Base-by-base conservation (phyloP, 1,139 yeast species). In the Oligophagozyma castellii region DNA sequence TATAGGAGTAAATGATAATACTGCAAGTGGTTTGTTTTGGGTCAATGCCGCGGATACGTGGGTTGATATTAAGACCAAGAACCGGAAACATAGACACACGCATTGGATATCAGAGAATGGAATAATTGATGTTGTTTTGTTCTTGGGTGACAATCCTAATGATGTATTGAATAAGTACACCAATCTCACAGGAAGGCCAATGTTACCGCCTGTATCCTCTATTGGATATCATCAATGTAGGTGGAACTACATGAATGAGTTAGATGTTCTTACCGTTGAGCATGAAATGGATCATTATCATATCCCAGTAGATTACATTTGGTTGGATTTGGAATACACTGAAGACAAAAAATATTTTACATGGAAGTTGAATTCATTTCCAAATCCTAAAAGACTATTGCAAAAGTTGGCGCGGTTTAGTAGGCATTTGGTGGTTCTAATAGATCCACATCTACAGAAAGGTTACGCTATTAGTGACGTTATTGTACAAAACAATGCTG, bases 91-190 rank as follows among this genome's bases (percentile, higher is more conserved):
- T 5, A 20, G 39, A 2, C 51, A 51, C 29, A 64, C 93, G 2
- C 98, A 89, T 53, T 89, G 96, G 95, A 80, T 89, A 38, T 81
- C 95, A 0, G 99, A 89, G 53, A 70, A 73, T 42, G 96, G 98
- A 14, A 56, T 77, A 14, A 43, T 89, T 29, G 96, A 89, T 49
- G 61, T 86, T 16, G 56, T 89, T 12, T 63, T 83, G 35, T 61
- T 78, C 16, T 92, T 73, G 8, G 22, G 18, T n/a, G 63, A 67
- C 5, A 56, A 62, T 0, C 92, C 95, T 2, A 43, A 50, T 1
- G 70, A 67, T 5, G 65, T 89, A 18, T 67, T 75, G 28, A 48
- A 62, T 28, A 63, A 70, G 24, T 89, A 78, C 49, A 78, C 86
- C 1, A 46, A 55, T 4, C 53, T 89, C n/a, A 75, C 93, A 0